phyloP scores from a whole-genome alignment of 345 rosid genomes.

The Salix udensis region DNA sequence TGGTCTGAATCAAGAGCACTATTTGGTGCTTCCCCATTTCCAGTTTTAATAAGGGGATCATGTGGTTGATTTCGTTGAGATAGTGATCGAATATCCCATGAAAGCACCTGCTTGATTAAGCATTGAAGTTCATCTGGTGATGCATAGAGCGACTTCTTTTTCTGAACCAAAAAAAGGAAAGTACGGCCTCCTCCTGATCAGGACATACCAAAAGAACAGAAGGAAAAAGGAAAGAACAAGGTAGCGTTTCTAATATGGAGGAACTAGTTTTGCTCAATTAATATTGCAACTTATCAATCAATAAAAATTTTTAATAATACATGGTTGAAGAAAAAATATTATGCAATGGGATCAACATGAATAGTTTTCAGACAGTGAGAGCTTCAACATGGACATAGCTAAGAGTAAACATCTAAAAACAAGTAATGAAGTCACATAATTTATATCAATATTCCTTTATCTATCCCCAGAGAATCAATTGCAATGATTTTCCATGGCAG shows the following conservation, averaged over 20 bases:
- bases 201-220: not conserved
- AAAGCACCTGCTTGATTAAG: slow-evolving; percentile 68
- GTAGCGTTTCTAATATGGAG: too few species aligned
- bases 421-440: not conserved
- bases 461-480: not conserved
- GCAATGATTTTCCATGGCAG: not conserved
- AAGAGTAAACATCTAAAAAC: not conserved
- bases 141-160: slow-evolving; percentile 59
- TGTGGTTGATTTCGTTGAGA: slow-evolving; percentile 67
- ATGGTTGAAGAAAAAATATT: too few species aligned
- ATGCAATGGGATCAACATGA: too few species aligned
- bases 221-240: too few species aligned
- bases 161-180: slow-evolving; percentile 37
- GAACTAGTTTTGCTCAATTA: too few species aligned
- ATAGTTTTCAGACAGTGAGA: too few species aligned
- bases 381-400: too few species aligned
- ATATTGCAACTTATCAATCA: too few species aligned
- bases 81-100: slow-evolving; percentile 92
- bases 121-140: slow-evolving; percentile 60
- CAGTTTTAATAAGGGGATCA: slow-evolving; percentile 13
- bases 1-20: slow-evolving; percentile 17
- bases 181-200: not conserved
- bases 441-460: too few species aligned
- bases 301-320: too few species aligned
- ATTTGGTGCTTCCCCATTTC: slow-evolving; percentile 9